Evolutionary conservation across 2,329 filamentous ascomycete genomes (phyloP), one percentile per base, ranked within the genome.

Genomic region (Colletotrichum navitas): DNA sequence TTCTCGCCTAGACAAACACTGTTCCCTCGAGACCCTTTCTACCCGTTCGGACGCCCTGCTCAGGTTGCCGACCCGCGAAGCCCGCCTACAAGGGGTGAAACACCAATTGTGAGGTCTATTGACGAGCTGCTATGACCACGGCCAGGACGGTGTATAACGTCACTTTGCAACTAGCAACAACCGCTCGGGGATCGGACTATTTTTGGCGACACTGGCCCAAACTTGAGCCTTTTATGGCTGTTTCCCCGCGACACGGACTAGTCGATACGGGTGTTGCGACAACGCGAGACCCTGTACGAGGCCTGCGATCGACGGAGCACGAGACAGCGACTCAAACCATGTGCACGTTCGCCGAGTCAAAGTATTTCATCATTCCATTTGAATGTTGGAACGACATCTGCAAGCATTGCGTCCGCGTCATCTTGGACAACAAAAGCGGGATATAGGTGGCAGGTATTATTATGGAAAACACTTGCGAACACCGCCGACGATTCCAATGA

Each of bases 51-150:
- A 55, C 83, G 85, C 47, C 87, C 87, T 14, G 76, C 82, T 3
- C 85, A 87, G 72, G 81, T 84, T 14, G 85, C 84, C 18, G 92
- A 95, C 78, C 93, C 93, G 18, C 84, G 93, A 75, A 94, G 92
- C 78, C 93, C 93, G 21, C 91, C 92, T 0, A 93, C 91, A 16
- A 89, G 88, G 76, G 92, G 93, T 49, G 91, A 92, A 79, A 90
- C 89, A 69, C 92, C 93, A 3, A 94, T 95, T 72, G 89, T 91
- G 63, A 86, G 93, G 68, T 94, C 91, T 70, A 95, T 95, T 76
- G 91, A 93, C 79, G 92, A 94, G 77, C 85, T 94, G 63, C 84
- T 95, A 80, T 94, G 86, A 85, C 63, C 66, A 39, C 59, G 24
- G 68, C 45, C 68, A 61, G 58, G 29, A 51, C 59, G 60, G 54